Evolutionary conservation across 148 eudicot species (phyloP), one percentile per base, ranked within the genome.

Genomic region (Amaranthus cruentus): DNA sequence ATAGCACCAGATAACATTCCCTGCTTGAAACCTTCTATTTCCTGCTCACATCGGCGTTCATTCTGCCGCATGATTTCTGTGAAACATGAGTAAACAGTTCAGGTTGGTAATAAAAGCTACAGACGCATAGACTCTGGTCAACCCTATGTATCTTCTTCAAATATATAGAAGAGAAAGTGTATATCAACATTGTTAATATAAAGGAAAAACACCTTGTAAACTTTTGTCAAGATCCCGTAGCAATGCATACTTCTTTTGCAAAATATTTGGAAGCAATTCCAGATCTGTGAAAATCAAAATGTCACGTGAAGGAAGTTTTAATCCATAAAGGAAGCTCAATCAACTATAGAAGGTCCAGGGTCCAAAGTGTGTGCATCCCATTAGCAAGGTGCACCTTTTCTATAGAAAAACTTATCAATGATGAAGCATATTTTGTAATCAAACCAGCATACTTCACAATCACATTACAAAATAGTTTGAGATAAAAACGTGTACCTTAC

Each of bases 221-320:
- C 98, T 93, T 80, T 87, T 88, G 84, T 93, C 98, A 68, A 93
- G 78, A 78, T 93, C 97, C 47, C 88, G 91, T 76, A 93, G 76
- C 66, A 93, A 78, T 9, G 92, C 88, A 63, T 93, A 93, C 80
- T 93, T 93, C 88, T 83, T 87, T 73, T 87, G 95, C 76, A 93
- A 74, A 51, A 82, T 89, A 77, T 81, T 87, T 61, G 98, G 95
- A 73, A 93, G 84, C 70, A 89, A 87, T 81, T 91, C 98, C 72
- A 93, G 75, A 85, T 88, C 98, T 93, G 85, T 21, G 81, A 47
- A 21, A 62, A 57, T 56, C 15, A 42, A 21, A 57, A 58, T 44
- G 66, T 55, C 13, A 52, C 21, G 44, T 21, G 21, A 42, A 7
- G 38, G 13, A 38, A 14, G 10, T 53, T 52, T 54, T 5, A 51